Percentiles rank a stretch among this genome's conserved stretches.
phyloP scores from a whole-genome alignment of 2,329 filamentous ascomycete species.

The Cladosporium sp. region DNA sequence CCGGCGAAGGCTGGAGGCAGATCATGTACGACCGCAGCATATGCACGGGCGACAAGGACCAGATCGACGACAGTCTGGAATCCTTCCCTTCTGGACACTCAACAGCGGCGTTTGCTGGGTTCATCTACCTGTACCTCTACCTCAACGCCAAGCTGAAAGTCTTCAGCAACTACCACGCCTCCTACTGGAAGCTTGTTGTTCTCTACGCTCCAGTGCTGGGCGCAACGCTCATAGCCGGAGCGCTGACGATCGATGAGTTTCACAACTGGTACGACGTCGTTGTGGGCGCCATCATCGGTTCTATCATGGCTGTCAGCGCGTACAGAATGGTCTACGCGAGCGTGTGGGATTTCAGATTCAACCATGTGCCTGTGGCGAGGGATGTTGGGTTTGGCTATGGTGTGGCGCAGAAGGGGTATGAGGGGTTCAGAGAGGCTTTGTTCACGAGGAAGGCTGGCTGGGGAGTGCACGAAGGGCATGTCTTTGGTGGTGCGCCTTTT shows the following conservation, averaged over 20 bases:
- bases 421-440: slow-evolving; percentile 50
- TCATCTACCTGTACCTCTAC: slow-evolving; percentile 67
- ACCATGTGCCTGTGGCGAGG: slow-evolving; percentile 62
- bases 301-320: slow-evolving; percentile 58
- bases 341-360: slow-evolving; percentile 65
- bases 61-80: slow-evolving; percentile 67
- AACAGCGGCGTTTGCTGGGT: slow-evolving; percentile 68
- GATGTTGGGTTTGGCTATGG: slow-evolving; percentile 51
- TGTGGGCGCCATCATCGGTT: slow-evolving; percentile 62
- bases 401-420: slow-evolving; percentile 31
- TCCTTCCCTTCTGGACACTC: slow-evolving; percentile 72
- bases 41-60: slow-evolving; percentile 61
- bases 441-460: slow-evolving; percentile 60
- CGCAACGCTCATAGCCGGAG: slow-evolving; percentile 63
- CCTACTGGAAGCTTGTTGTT: slow-evolving; percentile 68
- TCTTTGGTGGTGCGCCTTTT: slow-evolving; percentile 39
- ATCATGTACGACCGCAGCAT: slow-evolving; percentile 68
- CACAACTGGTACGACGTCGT: slow-evolving; percentile 75
- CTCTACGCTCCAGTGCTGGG: slow-evolving; percentile 64
- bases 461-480: slow-evolving; percentile 44
- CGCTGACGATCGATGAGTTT: slow-evolving; percentile 66
- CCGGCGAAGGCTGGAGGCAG: slow-evolving; percentile 50
- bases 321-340: slow-evolving; percentile 66
- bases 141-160: slow-evolving; percentile 77
- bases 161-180: slow-evolving; percentile 66